A percentile compares a stretch with the other conserved stretches of the same genome.
These are phyloP conservation scores for Boletus smithii DNA, from an alignment of 1,284 basidiomycete species.

Conservation along the genomic window DNA sequence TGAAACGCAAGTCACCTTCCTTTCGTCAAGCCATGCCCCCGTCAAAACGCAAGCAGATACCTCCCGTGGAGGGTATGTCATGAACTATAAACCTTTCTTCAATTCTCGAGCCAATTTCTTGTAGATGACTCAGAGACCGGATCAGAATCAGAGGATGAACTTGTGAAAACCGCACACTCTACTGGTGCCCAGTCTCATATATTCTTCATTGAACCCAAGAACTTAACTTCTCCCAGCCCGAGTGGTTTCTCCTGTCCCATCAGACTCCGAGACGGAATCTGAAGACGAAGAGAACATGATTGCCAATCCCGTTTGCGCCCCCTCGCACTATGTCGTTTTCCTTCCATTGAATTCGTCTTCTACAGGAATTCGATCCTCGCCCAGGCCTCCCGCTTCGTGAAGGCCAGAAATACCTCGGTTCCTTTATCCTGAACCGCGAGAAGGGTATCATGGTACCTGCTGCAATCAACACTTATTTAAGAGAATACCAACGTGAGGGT, in stretches of 20 bases:
- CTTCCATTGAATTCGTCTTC: slow-evolving; percentile 1
- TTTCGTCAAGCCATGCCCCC: slow-evolving; percentile 4
- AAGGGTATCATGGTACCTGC: slow-evolving; percentile 58
- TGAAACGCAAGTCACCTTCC: slow-evolving; percentile 28
- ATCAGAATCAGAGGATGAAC: slow-evolving; percentile 39
- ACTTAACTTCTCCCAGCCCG: background rate
- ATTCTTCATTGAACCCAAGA: background rate
- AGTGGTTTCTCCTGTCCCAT: slow-evolving; percentile 11
- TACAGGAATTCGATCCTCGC: slow-evolving; percentile 41
- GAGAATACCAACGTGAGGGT: slow-evolving; percentile 84
- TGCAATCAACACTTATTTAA: slow-evolving; percentile 74
- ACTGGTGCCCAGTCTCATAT: slow-evolving; percentile 4
- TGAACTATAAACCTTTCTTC: background rate
- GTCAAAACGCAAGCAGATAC: slow-evolving; percentile 20
- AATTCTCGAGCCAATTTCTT: background rate
- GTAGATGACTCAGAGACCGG: slow-evolving; percentile 41
- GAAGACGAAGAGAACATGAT: slow-evolving; percentile 42
- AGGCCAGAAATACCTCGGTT: slow-evolving; percentile 40
- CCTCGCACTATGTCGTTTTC: background rate
- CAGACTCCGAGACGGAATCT: slow-evolving; percentile 42
- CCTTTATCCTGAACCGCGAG: slow-evolving; percentile 47
- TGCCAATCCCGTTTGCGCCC: slow-evolving; percentile 21
- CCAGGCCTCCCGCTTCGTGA: slow-evolving; percentile 52
- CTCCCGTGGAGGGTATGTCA: slow-evolving; percentile 18
- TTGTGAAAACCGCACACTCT: slow-evolving; percentile 8